Conservation (phyloP, 2,329 filamentous ascomycete species). For the Fusarium domesticum region DNA sequence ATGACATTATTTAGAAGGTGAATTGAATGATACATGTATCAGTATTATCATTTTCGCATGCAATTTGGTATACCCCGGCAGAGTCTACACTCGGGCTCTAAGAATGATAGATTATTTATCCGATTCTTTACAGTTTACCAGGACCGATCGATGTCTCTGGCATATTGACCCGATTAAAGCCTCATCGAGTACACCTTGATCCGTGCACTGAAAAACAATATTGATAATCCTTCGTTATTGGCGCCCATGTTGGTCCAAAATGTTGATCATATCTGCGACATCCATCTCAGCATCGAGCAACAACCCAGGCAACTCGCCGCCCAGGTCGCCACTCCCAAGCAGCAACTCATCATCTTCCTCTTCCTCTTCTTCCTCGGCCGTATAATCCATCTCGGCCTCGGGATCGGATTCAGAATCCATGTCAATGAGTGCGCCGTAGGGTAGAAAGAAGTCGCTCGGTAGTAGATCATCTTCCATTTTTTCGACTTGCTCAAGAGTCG, state of each 20-base stretch:
- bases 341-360: slow-evolving; percentile 11
- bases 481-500: slow-evolving; percentile 41
- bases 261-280: slow-evolving; percentile 11
- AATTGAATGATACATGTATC: no score
- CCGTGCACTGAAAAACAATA: no score
- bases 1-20: neutral
- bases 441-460: slow-evolving; percentile 31
- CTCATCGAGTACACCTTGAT: no score
- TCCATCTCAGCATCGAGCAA: slow-evolving; percentile 20
- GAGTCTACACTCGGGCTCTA: no score
- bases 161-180: no score
- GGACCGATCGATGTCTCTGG: neutral
- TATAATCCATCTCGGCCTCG: slow-evolving; percentile 30
- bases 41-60: no score
- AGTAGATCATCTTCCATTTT: slow-evolving; percentile 32
- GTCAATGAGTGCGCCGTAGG: slow-evolving; percentile 24
- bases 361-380: slow-evolving; percentile 16
- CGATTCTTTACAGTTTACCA: no score
- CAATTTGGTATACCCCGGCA: neutral
- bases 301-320: slow-evolving; percentile 18
- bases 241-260: neutral
- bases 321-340: slow-evolving; percentile 12
- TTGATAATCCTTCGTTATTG: neutral
- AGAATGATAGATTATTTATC: no score
- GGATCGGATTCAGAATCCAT: slow-evolving; percentile 18